Evolutionary conservation across 2,329 filamentous ascomycete genomes (phyloP), one percentile per base, ranked within the genome.

Genomic region (Biscogniauxia sp.): DNA sequence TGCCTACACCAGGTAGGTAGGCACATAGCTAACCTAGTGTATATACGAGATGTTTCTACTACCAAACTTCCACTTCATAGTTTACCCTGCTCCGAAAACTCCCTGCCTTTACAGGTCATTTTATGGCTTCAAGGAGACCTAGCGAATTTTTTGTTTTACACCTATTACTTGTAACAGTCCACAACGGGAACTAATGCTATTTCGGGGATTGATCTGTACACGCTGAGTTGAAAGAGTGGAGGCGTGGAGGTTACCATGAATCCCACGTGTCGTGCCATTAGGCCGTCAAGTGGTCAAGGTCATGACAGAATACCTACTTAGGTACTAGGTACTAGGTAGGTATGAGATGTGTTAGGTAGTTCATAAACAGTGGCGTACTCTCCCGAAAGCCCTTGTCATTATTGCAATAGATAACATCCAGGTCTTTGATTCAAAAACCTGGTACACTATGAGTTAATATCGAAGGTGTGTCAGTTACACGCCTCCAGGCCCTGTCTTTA

Each of bases 61-160:
- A 45, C n/a, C 17, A n/a, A n/a, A 11, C 37, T 45, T n/a, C 7
- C 11, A 6, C 5, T 13, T 45, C 37, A n/a, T 45, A 45, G 37
- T n/a, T 45, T 5, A 15, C 17, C n/a, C n/a, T n/a, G n/a, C 4
- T 17, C 6, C 9, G 28, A 32, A 32, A n/a, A 45, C 15, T 17
- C 37, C 13, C 37, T n/a, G 6, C 13, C 1, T 32, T 1, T 32
- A 32, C 28, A 32, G 28, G 37, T 8, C 6, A 25, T 49, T 1
- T 20, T 25, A 45, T 55, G 32, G 19, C 23, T 23, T 25, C 15
- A 15, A 17, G 20, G 37, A 5, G 23, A 37, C 25, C 11, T 28
- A 19, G 20, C 20, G 20, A 19, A 26, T 45, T 55, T 55, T 51
- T 32, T 62, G 55, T 41, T 28, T 55, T 49, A 53, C 49, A 26